phyloP scores from a whole-genome alignment of 2,329 filamentous ascomycete genomes.

The Mycogone perniciosa region DNA sequence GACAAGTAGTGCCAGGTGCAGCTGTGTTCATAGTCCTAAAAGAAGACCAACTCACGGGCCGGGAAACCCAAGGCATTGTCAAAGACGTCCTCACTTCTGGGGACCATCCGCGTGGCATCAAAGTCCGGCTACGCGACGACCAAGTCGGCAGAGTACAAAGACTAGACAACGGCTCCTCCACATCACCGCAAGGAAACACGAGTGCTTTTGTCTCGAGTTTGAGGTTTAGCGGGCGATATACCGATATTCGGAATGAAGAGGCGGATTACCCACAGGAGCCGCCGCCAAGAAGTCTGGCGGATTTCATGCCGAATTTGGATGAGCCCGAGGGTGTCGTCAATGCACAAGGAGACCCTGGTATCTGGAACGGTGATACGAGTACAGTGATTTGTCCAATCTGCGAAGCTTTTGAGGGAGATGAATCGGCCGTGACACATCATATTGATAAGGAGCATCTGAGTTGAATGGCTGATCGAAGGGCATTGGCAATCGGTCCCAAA shows the following conservation, averaged over 20 bases:
- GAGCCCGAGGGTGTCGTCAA: not conserved
- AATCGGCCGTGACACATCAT: conserved; percentile 60
- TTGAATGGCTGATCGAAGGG: not conserved
- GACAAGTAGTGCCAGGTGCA: conserved; percentile 54
- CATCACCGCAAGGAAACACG: conserved; percentile 5
- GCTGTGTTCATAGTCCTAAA: conserved; percentile 69
- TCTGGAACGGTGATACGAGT: not conserved
- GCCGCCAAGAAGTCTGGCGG: conserved; percentile 36
- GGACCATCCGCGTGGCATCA: conserved; percentile 72
- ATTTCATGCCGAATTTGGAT: conserved; percentile 35
- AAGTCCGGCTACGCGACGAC: conserved; percentile 66
- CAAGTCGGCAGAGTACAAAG: conserved; percentile 68
- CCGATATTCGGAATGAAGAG: conserved; percentile 29
- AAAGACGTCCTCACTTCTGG: conserved; percentile 63
- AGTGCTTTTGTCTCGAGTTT: conserved; percentile 9
- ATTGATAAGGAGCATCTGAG: conserved; percentile 39
- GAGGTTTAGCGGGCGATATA: conserved; percentile 27
- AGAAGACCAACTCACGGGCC: conserved; percentile 66
- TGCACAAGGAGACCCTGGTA: not conserved
- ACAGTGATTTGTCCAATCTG: conserved; percentile 57
- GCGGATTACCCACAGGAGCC: conserved; percentile 32
- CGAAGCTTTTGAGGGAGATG: conserved; percentile 59
- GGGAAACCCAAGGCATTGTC: conserved; percentile 61
- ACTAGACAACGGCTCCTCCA: conserved; percentile 32
- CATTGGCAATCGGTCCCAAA: not conserved